Evolutionary conservation across 257 asterid genomes (phyloP), one percentile per base, ranked within the genome.

Genomic region (Galeopsis tetrahit): DNA sequence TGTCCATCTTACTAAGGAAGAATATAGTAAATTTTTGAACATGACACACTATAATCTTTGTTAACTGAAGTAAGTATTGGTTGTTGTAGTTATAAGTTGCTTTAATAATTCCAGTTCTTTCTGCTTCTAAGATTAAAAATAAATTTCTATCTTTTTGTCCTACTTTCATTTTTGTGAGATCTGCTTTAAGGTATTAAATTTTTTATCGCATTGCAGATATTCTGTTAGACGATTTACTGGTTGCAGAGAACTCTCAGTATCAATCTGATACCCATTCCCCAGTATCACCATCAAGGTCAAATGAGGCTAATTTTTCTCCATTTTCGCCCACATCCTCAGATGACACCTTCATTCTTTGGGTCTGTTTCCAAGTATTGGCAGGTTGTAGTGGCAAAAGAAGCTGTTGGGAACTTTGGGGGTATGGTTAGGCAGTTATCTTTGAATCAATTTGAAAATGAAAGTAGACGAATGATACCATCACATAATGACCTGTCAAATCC

Each of bases 351-450:
- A 51, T 77, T 77, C 77, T 78, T 80, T 60, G 90, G 97, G 97
- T 92, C 73, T 71, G 85, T 75, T 76, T 60, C 64, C 69, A 44
- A n/a, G 46, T 58, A 21, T 72, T 39, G 32, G 73, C 92, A 95
- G 99, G 99, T 95, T 79, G 99, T 95, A 57, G 98, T 95, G 13
- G 99, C 99, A 63, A 95, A 90, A 87, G 99, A 95, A 80, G 77
- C 93, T 60, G 85, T 92, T 11, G 99, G 99, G 71, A 91, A 83
- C 84, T 88, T 95, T 72, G 99, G 99, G 76, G 98, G 99, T 69
- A 95, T 95, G 98, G 86, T 95, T 59, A 87, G 99, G 79, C 99
- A 92, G 87, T 85, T 95, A 67, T 91, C 98, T 55, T 82, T 95
- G 83, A 98, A 95, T 85, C 99, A 95, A 78, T 95, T 95, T 76